These are phyloP conservation scores for Polytrichum formosum DNA, from an alignment of 225 moss, liverwort and hornwort species.

Conservation along the genomic window DNA sequence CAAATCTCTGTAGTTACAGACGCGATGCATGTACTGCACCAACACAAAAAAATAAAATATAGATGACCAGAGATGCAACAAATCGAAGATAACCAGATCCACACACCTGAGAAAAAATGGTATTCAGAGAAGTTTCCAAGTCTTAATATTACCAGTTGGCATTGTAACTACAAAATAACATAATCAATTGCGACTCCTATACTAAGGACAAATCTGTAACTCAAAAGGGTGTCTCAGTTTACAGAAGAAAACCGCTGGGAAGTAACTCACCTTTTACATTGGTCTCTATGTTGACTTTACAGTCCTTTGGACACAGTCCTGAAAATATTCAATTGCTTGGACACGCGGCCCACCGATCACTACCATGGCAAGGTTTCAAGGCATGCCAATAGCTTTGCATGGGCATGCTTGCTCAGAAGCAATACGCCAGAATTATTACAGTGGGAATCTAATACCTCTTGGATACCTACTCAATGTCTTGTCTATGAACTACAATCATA, in stretches of 20 bases:
- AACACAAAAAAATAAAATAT: no score
- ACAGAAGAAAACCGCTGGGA: constrained; percentile 9
- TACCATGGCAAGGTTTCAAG: neutral
- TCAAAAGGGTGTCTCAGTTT: constrained; percentile 6
- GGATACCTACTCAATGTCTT: constrained; percentile 5
- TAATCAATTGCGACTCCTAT: constrained; percentile 3
- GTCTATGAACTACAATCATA: constrained; percentile 1
- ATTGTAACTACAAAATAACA: no score
- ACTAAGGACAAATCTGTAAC: constrained; percentile 6
- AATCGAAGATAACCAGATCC: no score
- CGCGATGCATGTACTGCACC: no score
- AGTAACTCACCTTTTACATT: constrained; percentile 1
- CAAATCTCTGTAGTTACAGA: no score
- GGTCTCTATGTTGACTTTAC: neutral
- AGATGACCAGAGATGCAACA: no score
- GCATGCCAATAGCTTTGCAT: neutral
- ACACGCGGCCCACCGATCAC: neutral
- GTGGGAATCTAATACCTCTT: constrained; percentile 3
- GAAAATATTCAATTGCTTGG: neutral
- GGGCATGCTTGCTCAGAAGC: neutral
- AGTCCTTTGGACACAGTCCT: neutral
- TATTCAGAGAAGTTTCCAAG: no score
- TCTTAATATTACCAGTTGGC: no score
- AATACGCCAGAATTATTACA: neutral
- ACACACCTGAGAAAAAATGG: no score